Percentiles rank a stretch among this genome's conserved stretches.
Conservation (phyloP, 139 green algal species). For the Zygnema circumcarinatum region DNA sequence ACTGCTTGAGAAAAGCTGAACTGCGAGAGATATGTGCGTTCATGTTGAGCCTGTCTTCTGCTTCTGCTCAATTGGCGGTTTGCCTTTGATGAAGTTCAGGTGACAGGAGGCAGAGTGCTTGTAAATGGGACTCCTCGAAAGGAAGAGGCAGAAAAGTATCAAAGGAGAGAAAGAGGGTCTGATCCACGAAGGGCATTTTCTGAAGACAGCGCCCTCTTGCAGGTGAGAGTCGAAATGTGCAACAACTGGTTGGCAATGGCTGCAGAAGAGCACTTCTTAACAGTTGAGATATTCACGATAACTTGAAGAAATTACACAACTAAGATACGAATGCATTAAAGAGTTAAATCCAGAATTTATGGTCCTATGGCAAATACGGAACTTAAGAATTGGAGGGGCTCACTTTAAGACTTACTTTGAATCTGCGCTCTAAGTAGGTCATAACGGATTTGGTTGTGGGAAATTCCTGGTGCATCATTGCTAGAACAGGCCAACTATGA, state of each 20-base stretch:
- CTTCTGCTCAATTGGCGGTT: not conserved
- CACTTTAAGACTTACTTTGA: not conserved
- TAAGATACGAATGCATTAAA: not conserved
- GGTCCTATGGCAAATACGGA: no score
- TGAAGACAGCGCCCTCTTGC: not conserved
- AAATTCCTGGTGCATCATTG: not conserved
- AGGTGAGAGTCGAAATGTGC: not conserved
- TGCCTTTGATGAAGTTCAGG: not conserved
- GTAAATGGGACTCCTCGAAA: not conserved
- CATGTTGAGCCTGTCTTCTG: not conserved
- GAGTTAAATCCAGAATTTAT: not conserved
- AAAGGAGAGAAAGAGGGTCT: not conserved
- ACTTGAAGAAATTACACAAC: not conserved
- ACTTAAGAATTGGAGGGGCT: no score
- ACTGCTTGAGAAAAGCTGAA: not conserved
- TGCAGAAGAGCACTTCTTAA: no score
- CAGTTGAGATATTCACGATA: not conserved
- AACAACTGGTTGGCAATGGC: no score
- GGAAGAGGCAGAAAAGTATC: constrained; percentile 15
- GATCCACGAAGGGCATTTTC: not conserved
- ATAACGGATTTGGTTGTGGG: not conserved
- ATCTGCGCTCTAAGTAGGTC: not conserved
- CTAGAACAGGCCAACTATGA: constrained; percentile 8
- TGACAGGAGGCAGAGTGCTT: not conserved
- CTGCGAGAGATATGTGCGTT: not conserved